Conservation (phyloP, 2,329 filamentous ascomycete species). For the Arthrocladium fulminans region DNA sequence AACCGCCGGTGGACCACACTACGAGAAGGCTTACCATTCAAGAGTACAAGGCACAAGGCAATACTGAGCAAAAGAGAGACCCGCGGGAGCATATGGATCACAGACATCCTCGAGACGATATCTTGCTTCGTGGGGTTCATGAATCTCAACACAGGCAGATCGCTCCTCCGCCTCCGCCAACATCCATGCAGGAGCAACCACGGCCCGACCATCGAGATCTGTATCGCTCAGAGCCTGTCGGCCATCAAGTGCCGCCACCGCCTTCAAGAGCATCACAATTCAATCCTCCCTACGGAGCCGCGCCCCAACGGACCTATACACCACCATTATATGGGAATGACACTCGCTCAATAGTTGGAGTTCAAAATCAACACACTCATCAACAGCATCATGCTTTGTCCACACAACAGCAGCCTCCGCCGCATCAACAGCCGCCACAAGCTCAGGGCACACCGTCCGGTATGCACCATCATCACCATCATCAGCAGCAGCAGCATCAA, state of each 20-base stretch:
- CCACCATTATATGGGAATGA: constrained; percentile 10
- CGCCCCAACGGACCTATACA: constrained; percentile 5
- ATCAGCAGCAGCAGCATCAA: constrained; percentile 8
- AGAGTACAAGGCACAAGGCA: constrained; percentile 20
- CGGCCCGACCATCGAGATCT: constrained; percentile 12
- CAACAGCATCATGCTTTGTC: constrained; percentile 23
- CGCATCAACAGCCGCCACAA: constrained; percentile 11
- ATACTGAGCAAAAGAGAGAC: constrained; percentile 13
- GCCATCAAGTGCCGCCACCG: constrained; percentile 23
- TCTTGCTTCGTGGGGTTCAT: not conserved
- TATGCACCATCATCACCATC: constrained; percentile 7
- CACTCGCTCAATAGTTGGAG: constrained; percentile 7
- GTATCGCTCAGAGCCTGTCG: constrained; percentile 15
- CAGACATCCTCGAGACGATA: not conserved
- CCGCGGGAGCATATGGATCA: constrained; percentile 1
- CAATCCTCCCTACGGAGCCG: not conserved
- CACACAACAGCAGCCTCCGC: constrained; percentile 24
- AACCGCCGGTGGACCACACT: constrained; percentile 13
- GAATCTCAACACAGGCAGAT: constrained; percentile 2
- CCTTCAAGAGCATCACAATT: constrained; percentile 5
- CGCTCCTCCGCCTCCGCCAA: constrained; percentile 12
- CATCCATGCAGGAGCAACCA: constrained; percentile 24
- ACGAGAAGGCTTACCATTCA: constrained; percentile 18
- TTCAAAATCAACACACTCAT: constrained; percentile 12
- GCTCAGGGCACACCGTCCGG: not conserved